Conservation (phyloP, 2,329 filamentous ascomycete species). For the Talaromyces islandicus region DNA sequence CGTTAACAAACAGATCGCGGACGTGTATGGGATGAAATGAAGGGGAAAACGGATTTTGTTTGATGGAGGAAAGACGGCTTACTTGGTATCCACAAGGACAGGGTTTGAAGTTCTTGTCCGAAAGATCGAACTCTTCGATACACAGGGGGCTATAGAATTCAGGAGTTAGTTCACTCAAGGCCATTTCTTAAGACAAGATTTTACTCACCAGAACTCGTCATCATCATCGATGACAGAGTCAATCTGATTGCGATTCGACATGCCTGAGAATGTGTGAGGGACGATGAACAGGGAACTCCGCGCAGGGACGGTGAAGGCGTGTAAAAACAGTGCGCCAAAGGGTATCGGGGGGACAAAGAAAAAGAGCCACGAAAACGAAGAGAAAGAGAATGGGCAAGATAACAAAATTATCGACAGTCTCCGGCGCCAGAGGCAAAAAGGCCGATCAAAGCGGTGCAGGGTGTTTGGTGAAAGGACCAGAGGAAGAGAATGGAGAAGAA, state of each 20-base stretch:
- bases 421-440: background rate
- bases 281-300: slow-evolving; percentile 7
- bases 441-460: background rate
- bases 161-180: slow-evolving; percentile 17
- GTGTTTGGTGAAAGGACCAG: slow-evolving; percentile 11
- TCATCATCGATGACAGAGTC: slow-evolving; percentile 47
- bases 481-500: slow-evolving; percentile 15
- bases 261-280: slow-evolving; percentile 23
- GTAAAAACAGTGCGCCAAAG: background rate
- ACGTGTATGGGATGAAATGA: background rate
- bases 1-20: background rate
- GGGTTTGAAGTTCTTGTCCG: slow-evolving; percentile 92
- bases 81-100: slow-evolving; percentile 99
- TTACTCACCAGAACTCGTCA: slow-evolving; percentile 41
- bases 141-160: slow-evolving; percentile 69
- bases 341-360: background rate
- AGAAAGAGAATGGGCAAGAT: slow-evolving; percentile 1
- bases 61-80: slow-evolving; percentile 25
- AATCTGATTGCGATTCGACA: slow-evolving; percentile 41
- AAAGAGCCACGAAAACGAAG: background rate
- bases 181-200: slow-evolving; percentile 11
- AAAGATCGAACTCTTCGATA: slow-evolving; percentile 97
- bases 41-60: background rate
- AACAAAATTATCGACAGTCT: slow-evolving; percentile 1
- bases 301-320: background rate